These are phyloP conservation scores for Neofusicoccum parvum DNA, from an alignment of 2,329 filamentous ascomycete genomes.

Conservation along the genomic window DNA sequence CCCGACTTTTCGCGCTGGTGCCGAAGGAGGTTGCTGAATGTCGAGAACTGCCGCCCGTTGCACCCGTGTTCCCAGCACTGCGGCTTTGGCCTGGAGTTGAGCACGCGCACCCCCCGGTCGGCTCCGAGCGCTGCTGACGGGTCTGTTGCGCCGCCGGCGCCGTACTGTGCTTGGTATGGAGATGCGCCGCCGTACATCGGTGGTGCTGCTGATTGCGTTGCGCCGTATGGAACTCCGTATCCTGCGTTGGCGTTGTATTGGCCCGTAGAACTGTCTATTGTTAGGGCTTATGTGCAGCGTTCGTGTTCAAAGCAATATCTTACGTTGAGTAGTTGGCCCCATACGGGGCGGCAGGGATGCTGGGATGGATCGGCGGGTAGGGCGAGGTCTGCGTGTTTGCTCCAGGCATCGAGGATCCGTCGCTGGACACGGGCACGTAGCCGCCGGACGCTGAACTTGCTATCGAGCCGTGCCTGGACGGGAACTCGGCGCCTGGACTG, in stretches of 20 bases:
- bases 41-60: slow-evolving; percentile 93
- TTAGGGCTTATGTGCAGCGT: neutral
- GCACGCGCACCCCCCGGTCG: slow-evolving; percentile 61
- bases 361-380: slow-evolving; percentile 36
- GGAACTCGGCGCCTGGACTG: slow-evolving; percentile 17
- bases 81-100: slow-evolving; percentile 82
- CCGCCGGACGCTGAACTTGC: slow-evolving; percentile 31
- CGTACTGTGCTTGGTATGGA: slow-evolving; percentile 34
- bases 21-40: slow-evolving; percentile 89
- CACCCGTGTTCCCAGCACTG: slow-evolving; percentile 98
- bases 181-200: slow-evolving; percentile 40
- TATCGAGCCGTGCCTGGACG: slow-evolving; percentile 25
- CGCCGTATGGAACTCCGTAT: slow-evolving; percentile 33
- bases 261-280: slow-evolving; percentile 30
- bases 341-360: slow-evolving; percentile 32
- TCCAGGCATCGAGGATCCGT: slow-evolving; percentile 29
- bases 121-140: slow-evolving; percentile 27
- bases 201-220: slow-evolving; percentile 29
- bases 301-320: slow-evolving; percentile 9
- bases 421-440: slow-evolving; percentile 28
- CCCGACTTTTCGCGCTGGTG: slow-evolving; percentile 95
- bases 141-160: slow-evolving; percentile 28
- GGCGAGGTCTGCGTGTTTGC: slow-evolving; percentile 33
- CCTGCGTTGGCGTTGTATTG: slow-evolving; percentile 34
- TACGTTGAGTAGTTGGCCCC: slow-evolving; percentile 38